Evolutionary conservation across 306 rosid species (phyloP).

Genomic region (Comarum palustre): DNA sequence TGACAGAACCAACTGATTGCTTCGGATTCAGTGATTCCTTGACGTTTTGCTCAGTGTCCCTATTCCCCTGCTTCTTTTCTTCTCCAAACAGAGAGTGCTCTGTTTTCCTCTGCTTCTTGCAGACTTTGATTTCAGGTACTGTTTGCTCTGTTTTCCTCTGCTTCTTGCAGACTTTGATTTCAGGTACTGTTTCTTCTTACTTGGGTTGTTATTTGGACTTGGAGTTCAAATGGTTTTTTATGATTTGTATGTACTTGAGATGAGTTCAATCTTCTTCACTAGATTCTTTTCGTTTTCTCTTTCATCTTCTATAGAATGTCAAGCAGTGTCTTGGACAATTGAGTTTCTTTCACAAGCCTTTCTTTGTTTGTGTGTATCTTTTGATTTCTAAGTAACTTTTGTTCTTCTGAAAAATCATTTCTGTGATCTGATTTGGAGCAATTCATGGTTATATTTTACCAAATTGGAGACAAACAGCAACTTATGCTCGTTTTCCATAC

Average conservation of each 20-base stretch:
- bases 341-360: too few species aligned
- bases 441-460: background rate
- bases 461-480: background rate
- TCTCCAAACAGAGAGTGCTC: conserved; percentile 9
- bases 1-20: background rate
- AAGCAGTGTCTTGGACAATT: background rate
- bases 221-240: background rate
- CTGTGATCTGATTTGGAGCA: background rate
- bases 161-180: background rate
- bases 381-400: background rate
- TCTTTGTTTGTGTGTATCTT: background rate
- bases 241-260: background rate
- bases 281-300: background rate
- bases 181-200: conserved; percentile 12
- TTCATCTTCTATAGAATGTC: background rate
- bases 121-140: conserved; percentile 13
- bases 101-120: background rate
- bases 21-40: background rate
- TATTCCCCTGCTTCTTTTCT: background rate
- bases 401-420: conserved; percentile 8
- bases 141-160: conserved; percentile 5
- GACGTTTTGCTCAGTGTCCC: background rate
- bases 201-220: background rate
- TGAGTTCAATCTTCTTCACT: background rate
- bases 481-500: background rate